phyloP scores from a whole-genome alignment of 2,329 filamentous ascomycete genomes.

The Scytalidium sp. region DNA sequence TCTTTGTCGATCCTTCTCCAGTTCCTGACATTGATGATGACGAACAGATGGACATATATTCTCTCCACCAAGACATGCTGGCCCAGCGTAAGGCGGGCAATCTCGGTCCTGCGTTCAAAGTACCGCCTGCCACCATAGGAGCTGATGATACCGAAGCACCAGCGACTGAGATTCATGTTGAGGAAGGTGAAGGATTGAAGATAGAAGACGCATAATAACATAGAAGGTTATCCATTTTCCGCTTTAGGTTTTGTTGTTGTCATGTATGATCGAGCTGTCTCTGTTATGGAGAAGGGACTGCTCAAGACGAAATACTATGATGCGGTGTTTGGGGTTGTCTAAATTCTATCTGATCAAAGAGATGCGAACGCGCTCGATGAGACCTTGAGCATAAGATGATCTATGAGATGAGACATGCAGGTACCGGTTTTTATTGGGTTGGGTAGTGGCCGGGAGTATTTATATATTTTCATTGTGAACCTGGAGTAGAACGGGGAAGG shows the following conservation, averaged over 20 bases:
- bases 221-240: background rate
- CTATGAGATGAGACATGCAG: background rate
- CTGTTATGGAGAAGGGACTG: conserved; percentile 51
- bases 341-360: no score
- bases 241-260: background rate
- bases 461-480: no score
- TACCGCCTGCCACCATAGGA: conserved; percentile 11
- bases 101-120: conserved; percentile 7
- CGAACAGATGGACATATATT: conserved; percentile 12
- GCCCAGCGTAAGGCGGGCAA: conserved; percentile 1
- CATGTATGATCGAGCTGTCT: background rate
- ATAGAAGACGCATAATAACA: conserved; percentile 7
- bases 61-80: conserved; percentile 14
- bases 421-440: background rate
- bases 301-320: no score
- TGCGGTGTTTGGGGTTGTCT: no score
- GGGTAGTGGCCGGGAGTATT: no score
- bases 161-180: conserved; percentile 28
- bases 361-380: no score
- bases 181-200: conserved; percentile 25
- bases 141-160: conserved; percentile 21
- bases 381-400: no score
- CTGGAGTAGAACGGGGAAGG: no score
- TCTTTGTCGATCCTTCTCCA: conserved; percentile 17
- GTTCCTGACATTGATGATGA: conserved; percentile 25